These are phyloP conservation scores for Insectozyma bohioensis DNA, from an alignment of 1,139 yeast genomes.

Conservation along the genomic window DNA sequence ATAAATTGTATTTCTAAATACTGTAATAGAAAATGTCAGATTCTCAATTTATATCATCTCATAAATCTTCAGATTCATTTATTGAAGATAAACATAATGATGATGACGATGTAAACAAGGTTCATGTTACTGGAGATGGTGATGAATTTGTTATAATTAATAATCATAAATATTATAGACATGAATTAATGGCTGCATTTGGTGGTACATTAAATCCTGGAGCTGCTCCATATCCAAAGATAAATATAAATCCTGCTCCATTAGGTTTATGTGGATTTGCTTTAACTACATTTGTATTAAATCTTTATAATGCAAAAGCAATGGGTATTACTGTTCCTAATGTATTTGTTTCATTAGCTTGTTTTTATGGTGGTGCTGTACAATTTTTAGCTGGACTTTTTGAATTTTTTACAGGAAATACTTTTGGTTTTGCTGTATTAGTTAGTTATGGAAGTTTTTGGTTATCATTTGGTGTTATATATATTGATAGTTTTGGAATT, in stretches of 20 bases:
- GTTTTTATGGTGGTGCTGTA: constrained; percentile 48
- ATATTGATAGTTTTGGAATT: constrained; percentile 48
- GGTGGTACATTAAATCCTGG: constrained; percentile 42
- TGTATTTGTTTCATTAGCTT: constrained; percentile 43
- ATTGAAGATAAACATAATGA: no score
- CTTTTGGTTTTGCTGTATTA: constrained; percentile 44
- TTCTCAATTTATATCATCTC: no score
- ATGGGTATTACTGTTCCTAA: constrained; percentile 38
- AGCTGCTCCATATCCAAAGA: constrained; percentile 32
- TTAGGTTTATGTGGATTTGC: constrained; percentile 58
- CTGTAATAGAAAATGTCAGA: no score
- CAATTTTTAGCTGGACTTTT: constrained; percentile 53
- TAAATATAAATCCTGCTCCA: constrained; percentile 59
- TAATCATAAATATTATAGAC: constrained; percentile 24
- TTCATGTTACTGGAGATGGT: constrained; percentile 25
- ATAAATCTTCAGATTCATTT: no score
- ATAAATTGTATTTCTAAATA: no score
- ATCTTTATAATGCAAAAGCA: constrained; percentile 43
- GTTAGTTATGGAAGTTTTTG: constrained; percentile 46
- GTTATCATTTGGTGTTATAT: constrained; percentile 39
- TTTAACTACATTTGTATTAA: constrained; percentile 47
- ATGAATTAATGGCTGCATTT: constrained; percentile 38
- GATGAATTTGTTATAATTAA: constrained; percentile 26
- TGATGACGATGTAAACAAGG: no score
- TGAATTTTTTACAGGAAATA: constrained; percentile 44